Evolutionary conservation across 768 basidiomycete species (phyloP).

Genomic region (Boletus reticulatus): DNA sequence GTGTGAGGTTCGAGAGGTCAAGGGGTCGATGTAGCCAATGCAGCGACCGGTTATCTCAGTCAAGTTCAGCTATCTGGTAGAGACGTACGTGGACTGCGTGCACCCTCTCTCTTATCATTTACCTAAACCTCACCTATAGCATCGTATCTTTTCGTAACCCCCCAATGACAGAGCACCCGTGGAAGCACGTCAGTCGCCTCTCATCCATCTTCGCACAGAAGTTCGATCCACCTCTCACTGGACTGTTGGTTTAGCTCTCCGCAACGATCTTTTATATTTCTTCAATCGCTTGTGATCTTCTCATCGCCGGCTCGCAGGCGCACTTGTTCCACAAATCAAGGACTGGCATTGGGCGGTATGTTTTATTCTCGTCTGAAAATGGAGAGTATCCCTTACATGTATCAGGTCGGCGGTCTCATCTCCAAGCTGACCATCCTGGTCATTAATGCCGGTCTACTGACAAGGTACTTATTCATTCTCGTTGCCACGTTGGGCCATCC

Average conservation of each 20-base stretch:
- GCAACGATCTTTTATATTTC: slow-evolving; percentile 33
- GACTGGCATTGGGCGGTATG: slow-evolving; percentile 29
- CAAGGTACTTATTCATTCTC: slow-evolving; percentile 28
- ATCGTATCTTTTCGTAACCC: slow-evolving; percentile 27
- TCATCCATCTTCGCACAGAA: neutral
- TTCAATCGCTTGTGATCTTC: slow-evolving; percentile 33
- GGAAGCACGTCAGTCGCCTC: slow-evolving; percentile 27
- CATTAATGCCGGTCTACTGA: slow-evolving; percentile 36
- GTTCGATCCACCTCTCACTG: neutral
- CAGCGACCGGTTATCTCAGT: too few species aligned
- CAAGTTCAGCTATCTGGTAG: slow-evolving; percentile 32
- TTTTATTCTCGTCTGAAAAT: neutral
- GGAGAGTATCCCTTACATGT: neutral
- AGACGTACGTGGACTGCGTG: slow-evolving; percentile 23
- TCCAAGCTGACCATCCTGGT: slow-evolving; percentile 34
- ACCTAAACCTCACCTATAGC: slow-evolving; percentile 7
- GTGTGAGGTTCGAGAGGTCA: too few species aligned
- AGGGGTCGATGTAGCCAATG: too few species aligned
- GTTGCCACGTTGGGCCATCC: neutral
- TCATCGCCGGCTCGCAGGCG: slow-evolving; percentile 34
- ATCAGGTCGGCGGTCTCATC: slow-evolving; percentile 32
- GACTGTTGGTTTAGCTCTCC: slow-evolving; percentile 19
- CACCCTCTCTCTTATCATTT: neutral
- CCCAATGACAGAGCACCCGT: slow-evolving; percentile 33
- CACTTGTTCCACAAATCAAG: slow-evolving; percentile 33